Conservation (phyloP, 1,284 basidiomycete species). For the Naganishia albida region DNA sequence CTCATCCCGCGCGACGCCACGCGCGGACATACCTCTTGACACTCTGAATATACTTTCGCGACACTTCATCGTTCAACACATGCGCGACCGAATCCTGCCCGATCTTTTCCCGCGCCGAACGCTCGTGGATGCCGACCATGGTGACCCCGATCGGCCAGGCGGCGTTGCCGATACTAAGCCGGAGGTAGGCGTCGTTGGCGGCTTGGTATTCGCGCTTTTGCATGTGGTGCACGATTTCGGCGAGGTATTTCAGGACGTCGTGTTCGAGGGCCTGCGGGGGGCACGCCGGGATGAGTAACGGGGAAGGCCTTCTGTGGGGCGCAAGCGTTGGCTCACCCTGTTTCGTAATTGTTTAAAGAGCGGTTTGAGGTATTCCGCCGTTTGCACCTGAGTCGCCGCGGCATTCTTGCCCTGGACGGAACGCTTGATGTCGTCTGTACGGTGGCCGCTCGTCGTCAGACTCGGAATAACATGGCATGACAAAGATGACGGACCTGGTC, state of each 20-base stretch:
- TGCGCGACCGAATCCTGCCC: conserved; percentile 95
- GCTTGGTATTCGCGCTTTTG: conserved; percentile 90
- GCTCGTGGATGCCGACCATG: conserved; percentile 98
- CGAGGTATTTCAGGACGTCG: conserved; percentile 83
- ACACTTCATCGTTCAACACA: conserved; percentile 97
- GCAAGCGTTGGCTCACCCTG: background rate
- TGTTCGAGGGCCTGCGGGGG: conserved; percentile 67
- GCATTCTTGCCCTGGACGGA: conserved; percentile 90
- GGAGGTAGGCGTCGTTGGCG: conserved; percentile 95
- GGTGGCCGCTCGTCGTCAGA: background rate
- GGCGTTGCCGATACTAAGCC: conserved; percentile 95
- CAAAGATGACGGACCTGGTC: conserved; percentile 70
- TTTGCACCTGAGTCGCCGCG: conserved; percentile 91
- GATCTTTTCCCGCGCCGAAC: conserved; percentile 95
- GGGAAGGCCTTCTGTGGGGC: background rate
- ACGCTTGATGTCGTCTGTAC: conserved; percentile 66
- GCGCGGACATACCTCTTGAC: conserved; percentile 72
- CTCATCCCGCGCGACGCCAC: conserved; percentile 1
- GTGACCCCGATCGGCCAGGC: conserved; percentile 99
- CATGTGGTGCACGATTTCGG: conserved; percentile 96
- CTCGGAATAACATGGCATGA: background rate
- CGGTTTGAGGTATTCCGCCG: conserved; percentile 94
- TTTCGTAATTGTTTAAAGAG: conserved; percentile 52
- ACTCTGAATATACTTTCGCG: conserved; percentile 97
- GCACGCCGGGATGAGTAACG: background rate